These are phyloP conservation scores for Fusarium sp. DNA, from an alignment of 2,329 filamentous ascomycete genomes.

Conservation along the genomic window DNA sequence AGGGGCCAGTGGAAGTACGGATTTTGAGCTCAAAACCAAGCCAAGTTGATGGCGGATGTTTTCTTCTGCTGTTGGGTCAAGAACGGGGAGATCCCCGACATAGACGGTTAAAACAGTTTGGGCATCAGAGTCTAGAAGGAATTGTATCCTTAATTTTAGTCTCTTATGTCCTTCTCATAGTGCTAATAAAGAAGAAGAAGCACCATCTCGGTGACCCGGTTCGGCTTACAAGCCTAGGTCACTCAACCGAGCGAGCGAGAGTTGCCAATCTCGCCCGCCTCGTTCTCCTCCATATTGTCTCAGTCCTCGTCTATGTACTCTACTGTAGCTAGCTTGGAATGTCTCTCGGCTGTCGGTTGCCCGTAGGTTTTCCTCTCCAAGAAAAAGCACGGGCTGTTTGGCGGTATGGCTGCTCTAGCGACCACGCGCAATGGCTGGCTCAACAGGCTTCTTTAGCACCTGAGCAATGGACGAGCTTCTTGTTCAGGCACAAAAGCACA, in stretches of 20 bases:
- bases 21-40: conserved; percentile 11
- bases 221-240: conserved; percentile 7
- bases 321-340: background rate
- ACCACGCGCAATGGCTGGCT: background rate
- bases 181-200: no score
- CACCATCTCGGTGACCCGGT: conserved; percentile 3
- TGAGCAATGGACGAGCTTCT: conserved; percentile 3
- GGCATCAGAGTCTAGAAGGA: background rate
- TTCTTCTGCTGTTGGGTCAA: background rate
- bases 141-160: background rate
- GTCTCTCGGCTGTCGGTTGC: conserved; percentile 6
- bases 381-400: conserved; percentile 3
- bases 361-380: background rate
- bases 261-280: conserved; percentile 31
- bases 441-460: background rate
- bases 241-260: conserved; percentile 4
- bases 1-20: conserved; percentile 33
- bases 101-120: background rate
- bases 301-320: background rate
- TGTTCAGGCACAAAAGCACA: conserved; percentile 9
- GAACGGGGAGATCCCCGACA: background rate
- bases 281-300: conserved; percentile 5
- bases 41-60: background rate
- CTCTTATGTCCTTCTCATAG: background rate
- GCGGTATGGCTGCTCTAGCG: conserved; percentile 1